These are phyloP conservation scores for Tylopilus cervinicoccineus DNA, from an alignment of 768 basidiomycete species.

Conservation along the genomic window DNA sequence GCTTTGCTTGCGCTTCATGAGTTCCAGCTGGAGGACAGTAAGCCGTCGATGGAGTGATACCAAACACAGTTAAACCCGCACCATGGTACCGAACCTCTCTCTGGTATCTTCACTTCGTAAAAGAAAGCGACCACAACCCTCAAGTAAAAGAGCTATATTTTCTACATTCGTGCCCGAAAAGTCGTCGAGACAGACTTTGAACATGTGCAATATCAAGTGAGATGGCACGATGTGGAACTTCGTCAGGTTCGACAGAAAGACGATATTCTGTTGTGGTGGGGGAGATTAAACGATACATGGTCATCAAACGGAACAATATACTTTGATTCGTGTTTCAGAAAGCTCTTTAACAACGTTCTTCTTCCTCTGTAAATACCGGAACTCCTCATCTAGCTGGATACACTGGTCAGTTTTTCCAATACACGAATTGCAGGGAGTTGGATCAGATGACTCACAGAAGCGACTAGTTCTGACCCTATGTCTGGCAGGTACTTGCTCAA, in stretches of 20 bases:
- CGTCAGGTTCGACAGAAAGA: conserved; percentile 87
- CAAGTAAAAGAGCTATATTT: conserved; percentile 85
- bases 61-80: conserved; percentile 26
- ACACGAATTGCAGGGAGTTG: neutral
- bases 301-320: conserved; percentile 25
- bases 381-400: conserved; percentile 89
- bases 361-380: conserved; percentile 91
- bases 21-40: conserved; percentile 62
- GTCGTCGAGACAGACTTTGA: conserved; percentile 97
- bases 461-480: conserved; percentile 77
- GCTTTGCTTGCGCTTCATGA: conserved; percentile 92
- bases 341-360: conserved; percentile 91
- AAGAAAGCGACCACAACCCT: conserved; percentile 91
- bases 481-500: conserved; percentile 93
- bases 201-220: conserved; percentile 90
- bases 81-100: conserved; percentile 87
- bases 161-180: conserved; percentile 92
- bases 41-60: conserved; percentile 1
- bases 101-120: conserved; percentile 84
- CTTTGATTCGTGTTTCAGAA: conserved; percentile 81
- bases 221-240: conserved; percentile 91
- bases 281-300: neutral
- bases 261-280: conserved; percentile 62
- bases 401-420: conserved; percentile 2
- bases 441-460: conserved; percentile 52